Conservation (phyloP, 495 filamentous ascomycete genomes). For the Penicillium nucicola region DNA sequence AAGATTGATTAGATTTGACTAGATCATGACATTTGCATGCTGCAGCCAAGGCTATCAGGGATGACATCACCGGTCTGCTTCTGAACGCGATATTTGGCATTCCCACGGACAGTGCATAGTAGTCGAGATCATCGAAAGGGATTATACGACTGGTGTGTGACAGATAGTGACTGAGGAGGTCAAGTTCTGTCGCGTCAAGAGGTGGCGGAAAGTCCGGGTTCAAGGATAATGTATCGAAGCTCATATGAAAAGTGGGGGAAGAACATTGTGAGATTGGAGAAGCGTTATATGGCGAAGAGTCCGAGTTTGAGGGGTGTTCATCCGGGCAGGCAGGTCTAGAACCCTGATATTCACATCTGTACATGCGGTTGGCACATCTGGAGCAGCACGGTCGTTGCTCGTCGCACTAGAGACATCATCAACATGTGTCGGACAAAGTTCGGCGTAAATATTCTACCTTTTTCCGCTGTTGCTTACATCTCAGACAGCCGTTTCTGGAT, state of each 20-base stretch:
- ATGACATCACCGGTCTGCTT: conserved; percentile 38
- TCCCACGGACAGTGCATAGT: conserved; percentile 36
- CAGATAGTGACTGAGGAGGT: conserved; percentile 37
- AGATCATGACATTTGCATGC: conserved; percentile 40
- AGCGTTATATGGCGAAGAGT: background rate
- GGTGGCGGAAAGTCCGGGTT: background rate
- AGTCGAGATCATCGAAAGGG: conserved; percentile 31
- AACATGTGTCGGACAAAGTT: background rate
- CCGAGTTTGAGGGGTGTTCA: conserved; percentile 7
- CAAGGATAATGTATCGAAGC: background rate
- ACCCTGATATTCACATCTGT: conserved; percentile 19
- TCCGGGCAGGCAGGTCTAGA: background rate
- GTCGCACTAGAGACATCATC: conserved; percentile 19
- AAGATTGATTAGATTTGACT: conserved; percentile 1
- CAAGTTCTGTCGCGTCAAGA: conserved; percentile 30
- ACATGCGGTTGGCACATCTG: conserved; percentile 19
- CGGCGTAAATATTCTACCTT: conserved; percentile 21
- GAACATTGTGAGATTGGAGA: background rate
- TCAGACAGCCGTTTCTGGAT: conserved; percentile 32
- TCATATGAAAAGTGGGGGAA: conserved; percentile 1
- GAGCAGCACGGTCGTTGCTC: conserved; percentile 23
- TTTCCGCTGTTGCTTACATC: conserved; percentile 34
- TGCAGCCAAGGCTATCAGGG: conserved; percentile 37
- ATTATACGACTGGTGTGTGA: conserved; percentile 39
- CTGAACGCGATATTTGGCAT: conserved; percentile 41